A percentile compares a stretch with the other conserved stretches of the same genome.
Conservation (phyloP, 176 grass and related monocot species). For the Ensete ventricosum region DNA sequence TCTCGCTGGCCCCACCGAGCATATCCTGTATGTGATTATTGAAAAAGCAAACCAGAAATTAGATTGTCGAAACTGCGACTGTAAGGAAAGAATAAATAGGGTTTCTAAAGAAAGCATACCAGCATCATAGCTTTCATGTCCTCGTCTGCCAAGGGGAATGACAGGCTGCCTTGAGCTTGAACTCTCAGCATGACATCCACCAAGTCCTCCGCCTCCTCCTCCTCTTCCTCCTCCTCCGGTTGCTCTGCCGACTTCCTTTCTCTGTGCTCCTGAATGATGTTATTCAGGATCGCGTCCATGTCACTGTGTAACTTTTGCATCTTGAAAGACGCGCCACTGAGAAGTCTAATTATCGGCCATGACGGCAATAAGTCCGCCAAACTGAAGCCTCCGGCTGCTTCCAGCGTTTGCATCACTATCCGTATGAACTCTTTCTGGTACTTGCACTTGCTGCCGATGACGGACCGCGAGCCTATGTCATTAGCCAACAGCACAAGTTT, state of each 20-base stretch:
- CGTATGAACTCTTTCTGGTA: constrained; percentile 15
- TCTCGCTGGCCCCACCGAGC: constrained; percentile 1
- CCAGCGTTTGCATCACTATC: neutral
- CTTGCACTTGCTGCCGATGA: constrained; percentile 19
- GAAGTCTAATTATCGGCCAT: neutral
- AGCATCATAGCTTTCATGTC: neutral
- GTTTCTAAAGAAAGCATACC: neutral
- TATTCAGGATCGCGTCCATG: neutral
- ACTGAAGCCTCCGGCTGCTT: neutral
- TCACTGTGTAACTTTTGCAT: neutral
- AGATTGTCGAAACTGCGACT: too few species aligned
- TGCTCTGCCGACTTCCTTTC: neutral
- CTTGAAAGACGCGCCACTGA: neutral
- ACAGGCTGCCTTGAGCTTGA: neutral
- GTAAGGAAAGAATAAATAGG: too few species aligned
- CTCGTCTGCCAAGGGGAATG: neutral
- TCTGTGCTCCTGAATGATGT: neutral
- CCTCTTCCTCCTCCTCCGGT: neutral
- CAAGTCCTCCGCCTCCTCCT: neutral
- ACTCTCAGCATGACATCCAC: neutral
- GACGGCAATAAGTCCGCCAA: neutral
- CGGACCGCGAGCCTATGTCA: neutral
- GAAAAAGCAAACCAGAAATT: too few species aligned
- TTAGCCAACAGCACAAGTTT: constrained; percentile 2
- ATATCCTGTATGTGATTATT: too few species aligned